Conservation (phyloP, 169 alveolate species). For the Plasmodium adleri region DNA sequence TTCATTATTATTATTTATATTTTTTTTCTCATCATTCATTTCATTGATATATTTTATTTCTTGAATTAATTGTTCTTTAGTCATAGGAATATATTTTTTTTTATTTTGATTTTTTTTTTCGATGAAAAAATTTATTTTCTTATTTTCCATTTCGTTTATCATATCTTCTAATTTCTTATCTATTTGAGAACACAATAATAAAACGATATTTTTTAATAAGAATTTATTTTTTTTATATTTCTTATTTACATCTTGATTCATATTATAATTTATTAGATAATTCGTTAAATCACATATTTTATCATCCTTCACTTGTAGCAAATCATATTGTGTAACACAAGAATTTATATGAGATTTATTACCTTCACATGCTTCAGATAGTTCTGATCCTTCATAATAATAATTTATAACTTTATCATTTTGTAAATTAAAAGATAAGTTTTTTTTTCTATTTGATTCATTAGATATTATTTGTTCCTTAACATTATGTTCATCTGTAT, state of each 20-base stretch:
- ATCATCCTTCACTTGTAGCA: conserved; percentile 12
- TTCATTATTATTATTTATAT: too few relatives aligned
- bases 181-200: conserved; percentile 20
- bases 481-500: conserved; percentile 2
- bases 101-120: not conserved
- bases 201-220: conserved; percentile 43
- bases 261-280: conserved; percentile 36
- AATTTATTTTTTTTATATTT: conserved; percentile 31
- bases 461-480: not conserved
- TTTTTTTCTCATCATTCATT: not conserved
- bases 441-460: conserved; percentile 26
- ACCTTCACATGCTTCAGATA: conserved; percentile 9
- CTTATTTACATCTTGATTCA: conserved; percentile 18
- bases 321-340: conserved; percentile 13
- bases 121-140: not conserved
- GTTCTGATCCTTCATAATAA: conserved; percentile 4
- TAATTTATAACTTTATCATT: conserved; percentile 37
- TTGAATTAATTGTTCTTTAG: conserved; percentile 8
- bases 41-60: conserved; percentile 48
- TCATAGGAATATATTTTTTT: not conserved
- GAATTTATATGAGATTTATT: not conserved
- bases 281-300: conserved; percentile 8
- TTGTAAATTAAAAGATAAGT: conserved; percentile 26
- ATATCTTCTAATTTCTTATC: conserved; percentile 49
- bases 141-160: conserved; percentile 5